Conservation (phyloP, 768 basidiomycete species). For the Boletus rubescentipes region DNA sequence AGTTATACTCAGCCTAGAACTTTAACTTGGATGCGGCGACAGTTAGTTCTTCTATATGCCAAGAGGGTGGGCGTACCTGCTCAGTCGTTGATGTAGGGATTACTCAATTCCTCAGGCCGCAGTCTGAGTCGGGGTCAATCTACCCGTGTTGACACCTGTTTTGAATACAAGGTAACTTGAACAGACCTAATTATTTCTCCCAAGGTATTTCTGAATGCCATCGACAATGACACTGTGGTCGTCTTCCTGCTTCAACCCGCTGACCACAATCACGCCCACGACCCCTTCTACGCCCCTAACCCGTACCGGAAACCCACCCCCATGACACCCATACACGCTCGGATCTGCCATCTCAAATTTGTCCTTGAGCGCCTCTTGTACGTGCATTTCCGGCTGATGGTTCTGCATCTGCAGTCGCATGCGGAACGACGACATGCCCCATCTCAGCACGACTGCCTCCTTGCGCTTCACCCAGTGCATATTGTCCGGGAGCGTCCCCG, state of each 20-base stretch:
- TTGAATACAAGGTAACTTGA: no score
- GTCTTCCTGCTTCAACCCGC: slow-evolving; percentile 31
- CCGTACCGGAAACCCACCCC: slow-evolving; percentile 35
- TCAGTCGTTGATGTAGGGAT: no score
- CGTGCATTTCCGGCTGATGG: accelerated
- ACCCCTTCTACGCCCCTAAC: slow-evolving; percentile 35
- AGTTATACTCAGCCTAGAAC: no score
- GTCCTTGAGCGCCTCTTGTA: slow-evolving; percentile 8
- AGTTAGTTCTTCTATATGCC: no score
- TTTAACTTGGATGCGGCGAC: no score
- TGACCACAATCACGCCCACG: slow-evolving; percentile 37
- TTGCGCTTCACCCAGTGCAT: slow-evolving; percentile 37
- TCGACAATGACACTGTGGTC: slow-evolving; percentile 34
- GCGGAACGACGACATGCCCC: slow-evolving; percentile 29
- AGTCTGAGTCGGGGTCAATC: no score
- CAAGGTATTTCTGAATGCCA: slow-evolving; percentile 28
- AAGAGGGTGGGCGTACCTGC: no score
- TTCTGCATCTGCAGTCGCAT: slow-evolving; percentile 19
- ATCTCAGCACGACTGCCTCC: slow-evolving; percentile 31
- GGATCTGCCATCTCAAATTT: slow-evolving; percentile 29
- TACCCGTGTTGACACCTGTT: no score
- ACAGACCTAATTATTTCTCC: background rate
- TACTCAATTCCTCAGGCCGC: no score
- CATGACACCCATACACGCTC: slow-evolving; percentile 31
- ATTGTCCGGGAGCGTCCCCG: slow-evolving; percentile 32